Base-by-base conservation (phyloP, 2,329 filamentous ascomycete species). In the Colletotrichum cuscutae region DNA sequence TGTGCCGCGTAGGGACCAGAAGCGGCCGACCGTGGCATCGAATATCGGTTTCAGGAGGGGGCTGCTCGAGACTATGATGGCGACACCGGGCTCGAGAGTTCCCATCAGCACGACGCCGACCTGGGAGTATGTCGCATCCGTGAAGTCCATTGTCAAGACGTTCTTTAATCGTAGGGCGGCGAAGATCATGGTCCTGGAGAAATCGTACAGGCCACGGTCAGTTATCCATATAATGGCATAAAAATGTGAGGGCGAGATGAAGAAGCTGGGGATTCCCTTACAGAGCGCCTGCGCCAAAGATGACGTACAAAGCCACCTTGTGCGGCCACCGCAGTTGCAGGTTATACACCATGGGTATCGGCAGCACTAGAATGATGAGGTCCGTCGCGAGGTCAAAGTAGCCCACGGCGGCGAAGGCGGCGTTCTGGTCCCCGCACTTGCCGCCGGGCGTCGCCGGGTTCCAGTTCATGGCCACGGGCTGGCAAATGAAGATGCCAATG, bases 391-490 rank as follows among this genome's bases (percentile, higher is more conserved):
- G 76, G 68, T 80, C 80, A 58, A 81, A 58, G 24, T 75, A 75
- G 12, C 80, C 80, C 13, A 78, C 80, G 57, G 77, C 63, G 22
- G 77, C 73, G 71, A 77, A 82, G 13, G 75, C 78, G 35, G 77
- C 26, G 19, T 77, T 76, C 49, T 80, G 76, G 75, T 81, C 76
- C 12, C 80, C 80, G 71, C 82, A 84, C 3, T 76, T 71, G 11
- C 82, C 81, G 12, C 77, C 79, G 5, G 77, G 77, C 37, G 80
- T 79, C 15, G 73, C 75, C 12, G 75, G 78, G 68, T 83, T 74
- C 81, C 82, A 84, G 57, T 77, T 80, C 62, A 78, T 79, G 15
- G 77, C 76, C 56, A 84, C 77, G 5, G 82, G 82, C 26, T 71
- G 76, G 71, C 82, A 84, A 62, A 83, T 80, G 32, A 82, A 76